These are phyloP conservation scores for Candida sanyiensis DNA, from an alignment of 805 yeast genomes.

Conservation along the genomic window DNA sequence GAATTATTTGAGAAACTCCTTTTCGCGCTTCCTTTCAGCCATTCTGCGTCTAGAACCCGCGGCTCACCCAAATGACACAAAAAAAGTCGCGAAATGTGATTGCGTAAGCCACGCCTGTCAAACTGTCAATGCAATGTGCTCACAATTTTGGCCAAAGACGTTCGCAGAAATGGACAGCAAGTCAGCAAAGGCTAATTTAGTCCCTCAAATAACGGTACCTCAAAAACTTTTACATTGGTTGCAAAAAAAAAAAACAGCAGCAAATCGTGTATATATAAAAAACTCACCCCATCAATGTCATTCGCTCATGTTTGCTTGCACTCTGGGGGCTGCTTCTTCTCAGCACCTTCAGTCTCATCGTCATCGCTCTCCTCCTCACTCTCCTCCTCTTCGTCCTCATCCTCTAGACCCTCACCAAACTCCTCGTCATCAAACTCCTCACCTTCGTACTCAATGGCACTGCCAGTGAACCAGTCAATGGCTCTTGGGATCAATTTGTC, in stretches of 20 bases:
- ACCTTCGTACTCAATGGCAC: constrained; percentile 77
- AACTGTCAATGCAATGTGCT: too few relatives aligned
- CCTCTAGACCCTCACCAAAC: constrained; percentile 60
- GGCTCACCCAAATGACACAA: too few relatives aligned
- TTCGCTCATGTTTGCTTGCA: constrained; percentile 12
- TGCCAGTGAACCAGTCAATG: constrained; percentile 97
- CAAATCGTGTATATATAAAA: not conserved
- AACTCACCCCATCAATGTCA: not conserved
- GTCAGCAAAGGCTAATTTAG: too few relatives aligned
- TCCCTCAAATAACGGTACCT: too few relatives aligned
- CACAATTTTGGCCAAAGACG: too few relatives aligned
- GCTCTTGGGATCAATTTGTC: constrained; percentile 96
- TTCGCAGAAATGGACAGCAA: too few relatives aligned
- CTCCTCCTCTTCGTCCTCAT: constrained; percentile 38
- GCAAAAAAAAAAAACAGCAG: not conserved
- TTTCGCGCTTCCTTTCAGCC: too few relatives aligned
- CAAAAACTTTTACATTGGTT: too few relatives aligned
- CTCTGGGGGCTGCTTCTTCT: constrained; percentile 17
- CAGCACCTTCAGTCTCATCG: constrained; percentile 34
- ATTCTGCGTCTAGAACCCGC: too few relatives aligned
- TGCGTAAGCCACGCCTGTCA: too few relatives aligned
- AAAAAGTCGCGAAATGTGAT: too few relatives aligned
- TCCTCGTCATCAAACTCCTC: constrained; percentile 59
- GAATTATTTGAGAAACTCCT: too few relatives aligned
- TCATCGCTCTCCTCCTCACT: constrained; percentile 36